These are phyloP conservation scores for Phaffia rhodozyma DNA, from an alignment of 1,284 basidiomycete genomes.

Conservation along the genomic window DNA sequence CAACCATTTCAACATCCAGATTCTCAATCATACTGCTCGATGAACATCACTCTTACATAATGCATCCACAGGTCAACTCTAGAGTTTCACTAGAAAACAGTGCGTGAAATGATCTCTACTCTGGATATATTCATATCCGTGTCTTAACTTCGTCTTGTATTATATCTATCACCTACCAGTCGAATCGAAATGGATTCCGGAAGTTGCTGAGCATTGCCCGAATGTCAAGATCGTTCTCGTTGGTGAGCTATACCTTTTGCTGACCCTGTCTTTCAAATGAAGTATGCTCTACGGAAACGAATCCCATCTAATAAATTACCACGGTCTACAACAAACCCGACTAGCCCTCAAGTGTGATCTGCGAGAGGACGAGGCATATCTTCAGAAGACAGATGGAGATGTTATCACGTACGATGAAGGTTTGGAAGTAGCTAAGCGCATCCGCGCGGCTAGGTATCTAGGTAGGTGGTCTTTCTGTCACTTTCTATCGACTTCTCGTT, in stretches of 20 bases:
- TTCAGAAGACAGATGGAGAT: slow-evolving; percentile 35
- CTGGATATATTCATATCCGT: not conserved
- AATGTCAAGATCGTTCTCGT: slow-evolving; percentile 87
- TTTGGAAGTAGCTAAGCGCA: slow-evolving; percentile 69
- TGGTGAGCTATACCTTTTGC: slow-evolving; percentile 44
- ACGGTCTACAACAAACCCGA: no score
- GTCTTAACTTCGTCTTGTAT: not conserved
- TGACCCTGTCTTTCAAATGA: not conserved
- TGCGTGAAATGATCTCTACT: not conserved
- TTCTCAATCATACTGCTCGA: not conserved
- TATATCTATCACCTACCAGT: slow-evolving; percentile 26
- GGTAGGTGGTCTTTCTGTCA: slow-evolving; percentile 43
- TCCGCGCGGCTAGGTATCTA: slow-evolving; percentile 81
- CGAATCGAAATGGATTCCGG: slow-evolving; percentile 28
- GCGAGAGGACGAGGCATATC: slow-evolving; percentile 58
- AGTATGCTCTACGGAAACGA: not conserved
- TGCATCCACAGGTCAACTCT: slow-evolving; percentile 58
- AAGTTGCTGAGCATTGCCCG: slow-evolving; percentile 64
- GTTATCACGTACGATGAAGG: slow-evolving; percentile 84
- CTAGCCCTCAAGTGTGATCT: slow-evolving; percentile 89
- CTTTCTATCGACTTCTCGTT: not conserved
- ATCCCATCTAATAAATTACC: not conserved
- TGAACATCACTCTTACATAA: not conserved
- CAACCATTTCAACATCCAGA: no score
- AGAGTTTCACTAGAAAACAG: slow-evolving; percentile 79